phyloP scores from a whole-genome alignment of 2,329 filamentous ascomycete species.

The Spiromastix sp. region DNA sequence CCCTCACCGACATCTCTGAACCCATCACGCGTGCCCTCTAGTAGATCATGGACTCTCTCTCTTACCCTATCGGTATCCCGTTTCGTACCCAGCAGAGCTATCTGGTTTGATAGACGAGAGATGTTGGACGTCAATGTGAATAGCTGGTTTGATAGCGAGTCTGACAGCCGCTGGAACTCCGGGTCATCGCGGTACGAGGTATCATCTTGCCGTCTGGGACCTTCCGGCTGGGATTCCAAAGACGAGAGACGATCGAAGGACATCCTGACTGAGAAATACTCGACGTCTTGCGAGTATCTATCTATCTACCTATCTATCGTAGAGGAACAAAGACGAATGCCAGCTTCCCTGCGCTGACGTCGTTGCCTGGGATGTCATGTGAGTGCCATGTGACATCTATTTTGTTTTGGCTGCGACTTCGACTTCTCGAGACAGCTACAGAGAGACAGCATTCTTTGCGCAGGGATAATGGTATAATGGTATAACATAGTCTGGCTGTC shows the following conservation, averaged over 20 bases:
- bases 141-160: constrained; percentile 74
- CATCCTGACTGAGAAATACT: constrained; percentile 53
- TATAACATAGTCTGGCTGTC: no score
- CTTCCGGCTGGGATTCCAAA: constrained; percentile 68
- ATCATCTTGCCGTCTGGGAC: constrained; percentile 57
- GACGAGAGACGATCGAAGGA: constrained; percentile 82
- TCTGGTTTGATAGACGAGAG: constrained; percentile 70
- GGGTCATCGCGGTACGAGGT: constrained; percentile 81
- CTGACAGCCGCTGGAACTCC: constrained; percentile 74
- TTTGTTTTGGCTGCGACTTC: no score
- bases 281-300: no score
- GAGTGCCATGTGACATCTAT: no score
- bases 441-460: no score
- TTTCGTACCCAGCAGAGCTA: constrained; percentile 76
- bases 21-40: constrained; percentile 74
- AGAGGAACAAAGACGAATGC: no score
- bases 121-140: constrained; percentile 86
- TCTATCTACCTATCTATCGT: no score
- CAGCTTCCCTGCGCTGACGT: no score
- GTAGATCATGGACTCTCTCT: constrained; percentile 76
- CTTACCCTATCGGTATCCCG: constrained; percentile 84
- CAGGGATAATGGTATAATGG: no score
- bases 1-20: constrained; percentile 92
- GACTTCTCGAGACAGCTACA: no score
- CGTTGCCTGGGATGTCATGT: no score